A percentile compares a stretch with the other conserved stretches of the same genome.
Evolutionary conservation across 768 basidiomycete species (phyloP).

Genomic region (Pisolithus orientalis): DNA sequence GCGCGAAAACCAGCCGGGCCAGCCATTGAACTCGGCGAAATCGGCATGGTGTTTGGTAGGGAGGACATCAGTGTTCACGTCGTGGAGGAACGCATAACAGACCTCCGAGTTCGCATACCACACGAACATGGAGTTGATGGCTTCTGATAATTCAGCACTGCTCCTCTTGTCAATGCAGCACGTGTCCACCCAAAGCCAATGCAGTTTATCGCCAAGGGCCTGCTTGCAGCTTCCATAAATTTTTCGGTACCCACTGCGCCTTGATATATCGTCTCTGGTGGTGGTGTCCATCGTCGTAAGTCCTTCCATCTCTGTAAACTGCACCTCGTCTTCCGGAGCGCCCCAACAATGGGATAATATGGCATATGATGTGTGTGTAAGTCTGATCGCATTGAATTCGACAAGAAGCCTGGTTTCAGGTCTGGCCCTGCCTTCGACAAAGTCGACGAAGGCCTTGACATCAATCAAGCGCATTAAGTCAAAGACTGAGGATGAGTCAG

Average conservation of each 20-base stretch:
- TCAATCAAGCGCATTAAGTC: too few relatives aligned
- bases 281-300: neutral
- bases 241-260: neutral
- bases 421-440: too few relatives aligned
- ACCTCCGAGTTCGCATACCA: conserved; percentile 12
- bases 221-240: neutral
- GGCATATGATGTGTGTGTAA: neutral
- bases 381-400: neutral
- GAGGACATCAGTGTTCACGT: neutral
- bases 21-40: neutral
- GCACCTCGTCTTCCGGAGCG: neutral
- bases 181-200: conserved; percentile 12
- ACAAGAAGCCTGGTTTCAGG: neutral
- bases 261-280: neutral
- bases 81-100: conserved; percentile 12
- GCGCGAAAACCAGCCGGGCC: conserved; percentile 12
- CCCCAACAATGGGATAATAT: conserved; percentile 2
- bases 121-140: conserved; percentile 10
- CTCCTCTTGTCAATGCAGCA: conserved; percentile 16
- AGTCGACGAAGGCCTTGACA: too few relatives aligned
- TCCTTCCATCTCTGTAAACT: neutral
- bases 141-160: conserved; percentile 14
- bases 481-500: too few relatives aligned
- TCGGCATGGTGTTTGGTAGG: neutral
- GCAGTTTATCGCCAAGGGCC: conserved; percentile 1